These are phyloP conservation scores for Penstemon eatonii DNA, from an alignment of 257 asterid species.

Conservation along the genomic window DNA sequence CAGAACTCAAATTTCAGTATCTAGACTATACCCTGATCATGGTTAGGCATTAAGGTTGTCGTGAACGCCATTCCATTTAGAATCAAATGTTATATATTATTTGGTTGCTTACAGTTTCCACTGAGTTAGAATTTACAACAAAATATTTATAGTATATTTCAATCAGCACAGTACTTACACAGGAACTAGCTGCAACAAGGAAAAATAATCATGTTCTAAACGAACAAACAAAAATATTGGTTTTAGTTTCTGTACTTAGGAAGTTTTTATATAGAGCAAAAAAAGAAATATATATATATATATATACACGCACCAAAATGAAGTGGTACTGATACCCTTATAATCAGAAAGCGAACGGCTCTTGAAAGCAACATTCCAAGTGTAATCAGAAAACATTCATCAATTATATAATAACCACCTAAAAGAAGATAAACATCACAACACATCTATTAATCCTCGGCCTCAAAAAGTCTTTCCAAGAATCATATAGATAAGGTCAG, in stretches of 20 bases:
- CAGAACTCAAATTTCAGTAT: background rate
- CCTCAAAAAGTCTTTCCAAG: background rate
- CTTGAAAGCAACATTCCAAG: background rate
- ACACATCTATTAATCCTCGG: background rate
- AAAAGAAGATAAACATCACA: background rate
- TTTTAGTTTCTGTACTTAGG: too few species aligned
- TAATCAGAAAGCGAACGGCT: background rate
- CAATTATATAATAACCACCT: background rate
- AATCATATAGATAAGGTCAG: background rate
- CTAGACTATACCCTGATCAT: background rate
- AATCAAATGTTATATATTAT: background rate
- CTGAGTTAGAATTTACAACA: background rate
- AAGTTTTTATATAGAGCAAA: too few species aligned
- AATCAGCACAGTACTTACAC: background rate
- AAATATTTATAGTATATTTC: background rate
- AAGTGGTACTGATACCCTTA: background rate
- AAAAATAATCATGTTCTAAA: background rate
- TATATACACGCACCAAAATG: background rate
- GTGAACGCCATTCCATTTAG: background rate
- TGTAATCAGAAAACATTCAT: background rate
- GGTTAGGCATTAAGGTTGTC: background rate
- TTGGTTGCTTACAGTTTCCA: background rate
- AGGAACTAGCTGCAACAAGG: constrained; percentile 3
- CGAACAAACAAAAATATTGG: background rate
- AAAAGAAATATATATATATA: too few species aligned